phyloP scores from a whole-genome alignment of 768 basidiomycete genomes.

The Mycena filopes region DNA sequence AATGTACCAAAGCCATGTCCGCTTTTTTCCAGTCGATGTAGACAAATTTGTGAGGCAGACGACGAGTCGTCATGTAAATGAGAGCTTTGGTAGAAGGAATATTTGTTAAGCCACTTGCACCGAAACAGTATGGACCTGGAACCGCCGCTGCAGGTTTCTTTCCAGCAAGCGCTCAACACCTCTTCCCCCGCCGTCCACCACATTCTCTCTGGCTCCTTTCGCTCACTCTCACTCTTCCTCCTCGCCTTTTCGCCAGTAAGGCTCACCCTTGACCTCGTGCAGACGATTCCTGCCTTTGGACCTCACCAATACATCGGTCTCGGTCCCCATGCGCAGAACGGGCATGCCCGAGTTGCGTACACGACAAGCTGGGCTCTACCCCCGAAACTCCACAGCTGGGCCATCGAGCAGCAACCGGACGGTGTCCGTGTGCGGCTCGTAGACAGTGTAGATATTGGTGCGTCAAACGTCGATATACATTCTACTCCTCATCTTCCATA shows the following conservation, averaged over 20 bases:
- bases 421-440: slow-evolving; percentile 49
- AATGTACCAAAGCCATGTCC: slow-evolving; percentile 5
- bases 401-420: slow-evolving; percentile 40
- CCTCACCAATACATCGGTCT: slow-evolving; percentile 63
- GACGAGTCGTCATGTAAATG: background rate
- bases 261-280: slow-evolving; percentile 50
- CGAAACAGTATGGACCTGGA: slow-evolving; percentile 2
- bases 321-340: slow-evolving; percentile 43
- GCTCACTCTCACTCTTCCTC: slow-evolving; percentile 60
- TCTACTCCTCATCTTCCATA: slow-evolving; percentile 25
- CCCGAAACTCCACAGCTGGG: slow-evolving; percentile 59
- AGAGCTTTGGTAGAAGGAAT: too few relatives aligned
- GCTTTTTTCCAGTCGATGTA: background rate
- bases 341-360: slow-evolving; percentile 43
- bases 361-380: slow-evolving; percentile 64
- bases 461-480: slow-evolving; percentile 23
- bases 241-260: slow-evolving; percentile 58
- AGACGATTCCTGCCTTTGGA: slow-evolving; percentile 56
- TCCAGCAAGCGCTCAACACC: slow-evolving; percentile 5
- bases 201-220: slow-evolving; percentile 61
- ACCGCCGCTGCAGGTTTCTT: slow-evolving; percentile 4
- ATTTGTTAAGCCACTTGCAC: background rate
- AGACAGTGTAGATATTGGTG: slow-evolving; percentile 60
- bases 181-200: background rate
- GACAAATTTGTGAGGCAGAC: background rate